Conservation (phyloP, 106 monocot genomes). For the Allium cepa region DNA sequence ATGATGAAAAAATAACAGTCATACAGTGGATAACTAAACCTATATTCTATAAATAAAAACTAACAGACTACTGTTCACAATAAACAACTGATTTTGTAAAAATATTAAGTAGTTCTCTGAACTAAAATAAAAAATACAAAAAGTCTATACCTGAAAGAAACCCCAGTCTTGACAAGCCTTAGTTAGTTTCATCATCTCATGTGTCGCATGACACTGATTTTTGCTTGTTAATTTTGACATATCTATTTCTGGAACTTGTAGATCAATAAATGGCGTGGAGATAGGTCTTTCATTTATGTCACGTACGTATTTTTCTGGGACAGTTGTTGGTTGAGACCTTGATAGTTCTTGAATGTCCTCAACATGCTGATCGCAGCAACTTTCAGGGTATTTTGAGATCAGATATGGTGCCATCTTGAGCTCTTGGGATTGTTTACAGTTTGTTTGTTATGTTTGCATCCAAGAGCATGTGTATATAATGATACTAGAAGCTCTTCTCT, state of each 20-base stretch:
- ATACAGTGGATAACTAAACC: too few species aligned
- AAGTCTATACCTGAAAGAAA: slow-evolving; percentile 51
- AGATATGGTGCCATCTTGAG: slow-evolving; percentile 21
- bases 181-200: slow-evolving; percentile 30
- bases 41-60: too few species aligned
- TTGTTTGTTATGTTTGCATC: not conserved
- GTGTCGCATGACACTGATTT: not conserved
- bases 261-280: not conserved
- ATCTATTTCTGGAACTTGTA: slow-evolving; percentile 35
- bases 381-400: slow-evolving; percentile 11
- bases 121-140: too few species aligned
- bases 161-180: slow-evolving; percentile 62
- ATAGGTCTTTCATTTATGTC: slow-evolving; percentile 23
- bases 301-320: slow-evolving; percentile 52
- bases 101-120: too few species aligned
- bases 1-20: too few species aligned
- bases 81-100: too few species aligned
- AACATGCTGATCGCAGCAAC: slow-evolving; percentile 20
- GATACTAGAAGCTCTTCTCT: too few species aligned
- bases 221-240: slow-evolving; percentile 21
- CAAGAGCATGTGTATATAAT: too few species aligned
- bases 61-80: too few species aligned
- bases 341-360: slow-evolving; percentile 60
- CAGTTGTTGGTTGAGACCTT: slow-evolving; percentile 12
- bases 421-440: not conserved